Conservation (phyloP, 176 grass and related monocot genomes). For the Chloris gayana region DNA sequence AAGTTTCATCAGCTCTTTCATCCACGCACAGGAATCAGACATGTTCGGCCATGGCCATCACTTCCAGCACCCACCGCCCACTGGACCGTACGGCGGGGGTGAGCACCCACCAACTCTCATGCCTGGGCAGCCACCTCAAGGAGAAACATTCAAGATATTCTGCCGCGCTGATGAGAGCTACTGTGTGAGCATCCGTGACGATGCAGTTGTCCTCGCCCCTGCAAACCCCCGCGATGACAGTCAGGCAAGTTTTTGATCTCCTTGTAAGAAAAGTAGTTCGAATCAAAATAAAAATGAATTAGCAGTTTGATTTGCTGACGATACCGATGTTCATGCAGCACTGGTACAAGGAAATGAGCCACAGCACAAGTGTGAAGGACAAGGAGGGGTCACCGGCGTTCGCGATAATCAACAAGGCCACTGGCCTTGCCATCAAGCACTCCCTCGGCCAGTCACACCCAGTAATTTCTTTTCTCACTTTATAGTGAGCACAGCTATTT, state of each 20-base stretch:
- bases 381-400: conserved; percentile 77
- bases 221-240: neutral
- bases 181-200: neutral
- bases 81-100: no score
- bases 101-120: no score
- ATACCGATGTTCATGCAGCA: conserved; percentile 37
- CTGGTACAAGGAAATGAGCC: conserved; percentile 86
- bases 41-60: no score
- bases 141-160: neutral
- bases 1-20: no score
- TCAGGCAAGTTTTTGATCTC: neutral
- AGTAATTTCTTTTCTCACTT: conserved; percentile 14
- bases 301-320: no score
- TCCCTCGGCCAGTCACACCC: conserved; percentile 71
- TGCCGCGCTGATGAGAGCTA: neutral
- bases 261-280: no score
- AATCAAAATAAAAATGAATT: no score
- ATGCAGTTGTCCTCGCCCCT: neutral
- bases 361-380: conserved; percentile 84
- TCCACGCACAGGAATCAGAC: no score
- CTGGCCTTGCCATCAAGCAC: conserved; percentile 80
- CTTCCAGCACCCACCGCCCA: no score
- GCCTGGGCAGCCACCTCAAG: no score
- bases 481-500: no score
- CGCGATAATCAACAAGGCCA: conserved; percentile 71